Evolutionary conservation across 495 filamentous ascomycete genomes (phyloP), one percentile per base, ranked within the genome.

Genomic region (Hypoxylon fuscum): DNA sequence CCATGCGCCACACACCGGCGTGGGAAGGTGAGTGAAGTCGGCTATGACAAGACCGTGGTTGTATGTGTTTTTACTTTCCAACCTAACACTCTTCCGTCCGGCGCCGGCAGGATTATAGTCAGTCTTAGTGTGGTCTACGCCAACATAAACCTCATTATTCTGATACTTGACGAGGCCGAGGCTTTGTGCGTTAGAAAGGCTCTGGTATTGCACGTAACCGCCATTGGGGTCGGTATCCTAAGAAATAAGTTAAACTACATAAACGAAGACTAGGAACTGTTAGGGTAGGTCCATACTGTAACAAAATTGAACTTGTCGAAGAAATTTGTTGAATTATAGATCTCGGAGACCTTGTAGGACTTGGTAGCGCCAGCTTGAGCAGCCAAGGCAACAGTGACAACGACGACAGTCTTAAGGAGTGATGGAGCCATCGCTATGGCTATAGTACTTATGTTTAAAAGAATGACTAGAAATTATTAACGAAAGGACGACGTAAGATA

Each of bases 11-110:
- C 90, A 94, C 8, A 59, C 60, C 11, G 80, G 77, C 59, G 66
- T 76, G 73, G 91, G 91, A 79, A 93, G 88, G 70, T 93, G 88
- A 2, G 77, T 71, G 63, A 93, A 81, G 58, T 92, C 88, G 44
- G 86, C 82, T 41, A 93, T 80, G 62, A 93, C 82, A 14, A 95
- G 77, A 4, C 89, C 90, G 8, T 84, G 76, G 56, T 83, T 85
- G 73, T 87, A 93, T 34, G 76, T 73, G 25, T 81, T 79, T 60
- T 85, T 86, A 71, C 85, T 91, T 56, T 87, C 83, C 20, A 95
- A 75, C 9, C 90, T 83, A 11, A 92, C 83, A 45, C 85, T 86
- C 21, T 82, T 80, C 15, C 91, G 87, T 22, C 89, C 90, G 27
- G 45, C 54, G 10, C 50, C 66, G 6, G 12, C 11, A 27, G 58